These are phyloP conservation scores for Coprinopsis marcescibilis DNA, from an alignment of 768 basidiomycete species.

Conservation along the genomic window DNA sequence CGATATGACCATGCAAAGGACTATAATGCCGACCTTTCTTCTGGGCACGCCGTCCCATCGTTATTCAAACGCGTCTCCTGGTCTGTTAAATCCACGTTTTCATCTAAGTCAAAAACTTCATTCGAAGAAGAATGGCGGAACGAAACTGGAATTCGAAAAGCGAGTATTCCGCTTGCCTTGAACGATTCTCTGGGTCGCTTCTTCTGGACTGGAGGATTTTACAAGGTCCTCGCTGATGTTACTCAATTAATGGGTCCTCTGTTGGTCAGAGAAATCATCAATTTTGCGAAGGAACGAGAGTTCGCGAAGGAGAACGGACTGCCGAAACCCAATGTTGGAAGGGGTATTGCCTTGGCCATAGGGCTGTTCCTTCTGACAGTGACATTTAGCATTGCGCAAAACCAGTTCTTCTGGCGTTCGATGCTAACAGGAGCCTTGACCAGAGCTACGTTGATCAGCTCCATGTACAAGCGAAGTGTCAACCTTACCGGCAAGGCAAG, in stretches of 20 bases:
- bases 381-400: conserved; percentile 48
- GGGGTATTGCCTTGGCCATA: conserved; percentile 54
- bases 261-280: conserved; percentile 55
- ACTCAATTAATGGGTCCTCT: conserved; percentile 59
- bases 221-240: conserved; percentile 61
- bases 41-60: conserved; percentile 38
- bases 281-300: conserved; percentile 47
- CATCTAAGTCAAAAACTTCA: conserved; percentile 19
- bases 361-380: conserved; percentile 48
- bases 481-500: conserved; percentile 61
- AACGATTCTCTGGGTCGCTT: conserved; percentile 52
- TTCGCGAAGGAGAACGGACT: conserved; percentile 31
- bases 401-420: conserved; percentile 73
- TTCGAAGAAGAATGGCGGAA: conserved; percentile 42
- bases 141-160: conserved; percentile 35
- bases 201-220: conserved; percentile 60
- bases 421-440: conserved; percentile 63
- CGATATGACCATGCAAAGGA: conserved; percentile 42
- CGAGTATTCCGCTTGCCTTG: conserved; percentile 55
- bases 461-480: conserved; percentile 67
- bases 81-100: conserved; percentile 27
- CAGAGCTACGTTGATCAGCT: conserved; percentile 60
- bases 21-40: conserved; percentile 49
- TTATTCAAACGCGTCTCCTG: conserved; percentile 34
- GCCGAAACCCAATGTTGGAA: conserved; percentile 36